These are phyloP conservation scores for Macadamia tetraphylla DNA, from an alignment of 164 flowering plant genomes.

Conservation along the genomic window DNA sequence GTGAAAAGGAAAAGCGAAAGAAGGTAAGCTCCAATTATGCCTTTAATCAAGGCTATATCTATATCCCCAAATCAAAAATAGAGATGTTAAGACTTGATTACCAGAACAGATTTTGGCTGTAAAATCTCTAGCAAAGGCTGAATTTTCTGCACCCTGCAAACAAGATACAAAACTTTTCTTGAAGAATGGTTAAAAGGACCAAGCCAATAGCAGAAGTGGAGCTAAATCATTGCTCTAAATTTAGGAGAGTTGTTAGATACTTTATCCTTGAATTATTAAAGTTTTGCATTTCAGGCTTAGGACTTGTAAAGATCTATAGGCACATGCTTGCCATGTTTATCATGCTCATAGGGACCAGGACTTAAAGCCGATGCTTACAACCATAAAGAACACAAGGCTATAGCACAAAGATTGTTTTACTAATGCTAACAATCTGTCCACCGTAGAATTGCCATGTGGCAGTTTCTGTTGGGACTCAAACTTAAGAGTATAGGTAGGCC, in stretches of 20 bases:
- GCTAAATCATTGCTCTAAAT: not conserved
- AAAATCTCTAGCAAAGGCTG: slow-evolving; percentile 50
- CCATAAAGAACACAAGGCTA: too few relatives aligned
- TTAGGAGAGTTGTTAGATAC: not conserved
- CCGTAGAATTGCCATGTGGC: too few relatives aligned
- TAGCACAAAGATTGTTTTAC: too few relatives aligned
- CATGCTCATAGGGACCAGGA: too few relatives aligned
- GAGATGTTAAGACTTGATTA: slow-evolving; percentile 18
- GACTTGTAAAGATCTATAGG: too few relatives aligned
- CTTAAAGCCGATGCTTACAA: too few relatives aligned
- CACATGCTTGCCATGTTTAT: too few relatives aligned
- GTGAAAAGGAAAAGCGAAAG: not conserved
- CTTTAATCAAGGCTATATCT: not conserved
- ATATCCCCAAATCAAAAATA: not conserved
- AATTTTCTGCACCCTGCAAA: slow-evolving; percentile 51
- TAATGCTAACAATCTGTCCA: too few relatives aligned
- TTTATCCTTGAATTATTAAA: not conserved
- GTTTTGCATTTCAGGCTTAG: too few relatives aligned
- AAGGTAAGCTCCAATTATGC: not conserved
- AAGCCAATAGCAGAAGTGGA: not conserved
- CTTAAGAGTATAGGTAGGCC: too few relatives aligned
- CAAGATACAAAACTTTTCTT: not conserved
- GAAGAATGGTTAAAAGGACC: not conserved
- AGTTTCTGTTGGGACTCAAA: too few relatives aligned
- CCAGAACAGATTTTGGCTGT: slow-evolving; percentile 64